Base-by-base conservation (phyloP, 2,329 filamentous ascomycete genomes). In the Fusarium longipes region DNA sequence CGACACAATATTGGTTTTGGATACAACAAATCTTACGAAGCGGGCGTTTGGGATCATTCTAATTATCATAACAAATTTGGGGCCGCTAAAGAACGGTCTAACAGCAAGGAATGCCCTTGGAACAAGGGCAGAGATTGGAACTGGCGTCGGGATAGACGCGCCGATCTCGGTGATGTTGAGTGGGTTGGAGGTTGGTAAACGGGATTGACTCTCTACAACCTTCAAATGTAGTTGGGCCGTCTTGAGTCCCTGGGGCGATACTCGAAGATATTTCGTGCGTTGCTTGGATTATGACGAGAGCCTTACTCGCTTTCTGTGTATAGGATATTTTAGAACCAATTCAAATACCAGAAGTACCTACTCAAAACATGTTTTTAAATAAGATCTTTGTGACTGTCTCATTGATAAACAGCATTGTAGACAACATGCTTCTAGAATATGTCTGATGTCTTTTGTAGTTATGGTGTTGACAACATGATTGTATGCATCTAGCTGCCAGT, bases 101-200 rank as follows among this genome's bases (percentile, higher is more conserved):
- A 39, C 44, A 63, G 74, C 61, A 83, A 82, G 75, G 84, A 83
- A 56, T 86, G 83, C 76, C 86, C 86, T 59, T 86, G 85, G 82
- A 84, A 79, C 67, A 86, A 84, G 76, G 83, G 83, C 68, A 83
- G 86, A 81, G 86, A 88, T 78, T 84, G 82, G 82, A 86, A 86
- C 68, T 87, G 86, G 85, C 86, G 86, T 75, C 83, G 86, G 75
- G 89, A 91, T 67, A 83, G 81, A 75, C 86, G 85, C 72, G 79
- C 84, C 75, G 90, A 91, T 81, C 86, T 92, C 78, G 90, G 89
- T 76, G 91, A 95, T 76, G 82, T 94, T 83, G 93, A 97, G 88
- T 97, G 95, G 90, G 93, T 97, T 89, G 93, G 93, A 84, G 93
- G 92, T 82, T 96, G 92, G 89, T 89, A 92, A 79, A 68, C 14